Evolutionary conservation across 768 basidiomycete species (phyloP).

Genomic region (Gloeophyllum trabeum): DNA sequence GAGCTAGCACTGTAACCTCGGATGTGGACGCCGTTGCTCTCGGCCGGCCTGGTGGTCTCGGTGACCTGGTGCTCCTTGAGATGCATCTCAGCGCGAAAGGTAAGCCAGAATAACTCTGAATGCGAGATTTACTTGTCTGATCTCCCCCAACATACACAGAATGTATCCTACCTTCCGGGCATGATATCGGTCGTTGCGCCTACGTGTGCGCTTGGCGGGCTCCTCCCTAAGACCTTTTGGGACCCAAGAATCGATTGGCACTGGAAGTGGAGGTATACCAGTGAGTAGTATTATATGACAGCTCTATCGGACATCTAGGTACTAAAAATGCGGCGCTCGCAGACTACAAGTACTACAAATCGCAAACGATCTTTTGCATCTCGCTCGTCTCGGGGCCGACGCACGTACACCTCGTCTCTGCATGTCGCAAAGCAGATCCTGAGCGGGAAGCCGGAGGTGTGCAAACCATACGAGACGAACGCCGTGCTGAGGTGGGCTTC

Average conservation of each 20-base stretch:
- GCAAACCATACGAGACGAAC: background rate
- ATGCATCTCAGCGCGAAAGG: too few species aligned
- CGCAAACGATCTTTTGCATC: background rate
- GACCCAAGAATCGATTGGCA: background rate
- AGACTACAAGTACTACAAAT: background rate
- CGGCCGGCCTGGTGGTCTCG: too few species aligned
- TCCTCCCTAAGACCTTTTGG: background rate
- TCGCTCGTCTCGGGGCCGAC: background rate
- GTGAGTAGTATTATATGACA: background rate
- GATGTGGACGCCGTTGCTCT: too few species aligned
- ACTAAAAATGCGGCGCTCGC: background rate
- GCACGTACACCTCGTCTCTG: background rate
- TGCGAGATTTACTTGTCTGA: too few species aligned
- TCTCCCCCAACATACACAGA: too few species aligned
- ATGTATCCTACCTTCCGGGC: too few species aligned
- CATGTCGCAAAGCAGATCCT: background rate
- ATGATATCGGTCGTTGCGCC: too few species aligned
- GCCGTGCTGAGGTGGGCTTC: background rate
- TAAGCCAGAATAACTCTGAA: too few species aligned
- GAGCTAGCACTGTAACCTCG: too few species aligned
- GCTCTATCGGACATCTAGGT: background rate
- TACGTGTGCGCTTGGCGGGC: too few species aligned
- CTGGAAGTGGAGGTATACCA: background rate
- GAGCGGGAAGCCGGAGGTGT: too few species aligned
- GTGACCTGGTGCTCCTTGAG: too few species aligned